A percentile compares a stretch with the other conserved stretches of the same genome.
Conservation (phyloP, 768 basidiomycete species). For the Tubosaeta sp. region DNA sequence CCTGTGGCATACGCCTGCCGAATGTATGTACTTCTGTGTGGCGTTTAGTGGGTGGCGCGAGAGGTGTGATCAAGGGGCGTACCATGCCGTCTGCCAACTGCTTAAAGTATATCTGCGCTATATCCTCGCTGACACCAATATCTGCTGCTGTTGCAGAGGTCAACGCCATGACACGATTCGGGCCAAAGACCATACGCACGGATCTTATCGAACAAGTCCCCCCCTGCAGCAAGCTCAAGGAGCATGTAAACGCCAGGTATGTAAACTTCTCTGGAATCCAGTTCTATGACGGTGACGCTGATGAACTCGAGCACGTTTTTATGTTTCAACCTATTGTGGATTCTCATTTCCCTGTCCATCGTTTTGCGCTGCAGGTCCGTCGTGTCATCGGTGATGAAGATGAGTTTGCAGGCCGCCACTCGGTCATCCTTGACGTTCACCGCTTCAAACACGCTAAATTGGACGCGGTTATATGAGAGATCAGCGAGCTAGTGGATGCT, state of each 20-base stretch:
- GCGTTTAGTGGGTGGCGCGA: not conserved
- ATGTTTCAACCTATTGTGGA: conserved; percentile 80
- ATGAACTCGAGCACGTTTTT: conserved; percentile 79
- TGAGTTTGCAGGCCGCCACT: conserved; percentile 86
- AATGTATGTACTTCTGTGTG: conserved; percentile 74
- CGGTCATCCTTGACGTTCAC: conserved; percentile 60
- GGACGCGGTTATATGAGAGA: not conserved
- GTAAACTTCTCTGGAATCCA: conserved; percentile 51
- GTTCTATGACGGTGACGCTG: conserved; percentile 71
- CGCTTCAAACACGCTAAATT: conserved; percentile 74
- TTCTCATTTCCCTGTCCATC: conserved; percentile 87
- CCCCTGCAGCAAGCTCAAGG: conserved; percentile 87
- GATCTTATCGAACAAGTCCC: conserved; percentile 98
- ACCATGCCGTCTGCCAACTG: conserved; percentile 86
- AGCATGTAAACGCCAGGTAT: conserved; percentile 88
- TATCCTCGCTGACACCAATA: conserved; percentile 77
- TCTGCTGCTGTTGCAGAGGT: conserved; percentile 65
- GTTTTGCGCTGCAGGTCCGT: conserved; percentile 70
- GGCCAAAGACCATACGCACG: conserved; percentile 46
- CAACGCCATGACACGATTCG: not conserved
- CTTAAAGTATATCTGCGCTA: conserved; percentile 86
- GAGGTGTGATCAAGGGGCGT: conserved; percentile 19
- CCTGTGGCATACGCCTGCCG: conserved; percentile 89
- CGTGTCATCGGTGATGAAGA: conserved; percentile 58
- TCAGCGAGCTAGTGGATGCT: not conserved